Base-by-base conservation (phyloP, 2,329 filamentous ascomycete species). In the Diaporthe eres region DNA sequence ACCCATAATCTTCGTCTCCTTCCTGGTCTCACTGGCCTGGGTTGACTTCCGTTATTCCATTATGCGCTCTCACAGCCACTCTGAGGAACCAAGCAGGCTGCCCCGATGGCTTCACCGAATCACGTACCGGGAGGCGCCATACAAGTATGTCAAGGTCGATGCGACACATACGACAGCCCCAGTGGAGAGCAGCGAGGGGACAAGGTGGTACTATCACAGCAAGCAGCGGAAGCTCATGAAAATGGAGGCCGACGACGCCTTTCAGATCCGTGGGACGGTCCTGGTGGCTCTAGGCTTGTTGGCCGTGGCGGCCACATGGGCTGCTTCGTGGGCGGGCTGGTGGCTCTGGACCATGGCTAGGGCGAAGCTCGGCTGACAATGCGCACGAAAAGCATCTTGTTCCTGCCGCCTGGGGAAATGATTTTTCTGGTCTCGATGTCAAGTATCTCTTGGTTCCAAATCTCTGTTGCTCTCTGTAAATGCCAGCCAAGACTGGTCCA, bases 231-330 rank as follows among this genome's bases (percentile, higher is more conserved):
- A 92, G 81, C 85, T 94, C 72, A 87, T 92, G 80, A 88, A 85
- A 81, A 85, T 92, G 86, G 90, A 94, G 81, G 87, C 92, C 22
- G 86, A 86, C 4, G 91, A 94, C 80, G 92, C 92, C 4, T 91
- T 94, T 77, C 88, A 89, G 81, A 85, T 93, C 81, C 87, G 90
- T 34, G 84, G 85, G 15, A 84, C 84, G 28, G 87, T 94, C n/a
- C 83, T 93, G 34, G 80, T 88, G 5, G 85, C 83, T 2, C 80
- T 94, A 79, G 84, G 84, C 12, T 80, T 87, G 25, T 78, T 85
- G 39, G 78, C 80, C 6, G 78, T 84, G 22, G 79, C 78, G 8
- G 78, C 79, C 6, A 34, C 80, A 1, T 85, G 82, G 83, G 80
- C 72, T 7, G 73, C 76, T 3, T 84, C 81, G 80, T 78, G 78